Evolutionary conservation across 2,329 filamentous ascomycete species (phyloP).

Genomic region (Exophiala mesophila): DNA sequence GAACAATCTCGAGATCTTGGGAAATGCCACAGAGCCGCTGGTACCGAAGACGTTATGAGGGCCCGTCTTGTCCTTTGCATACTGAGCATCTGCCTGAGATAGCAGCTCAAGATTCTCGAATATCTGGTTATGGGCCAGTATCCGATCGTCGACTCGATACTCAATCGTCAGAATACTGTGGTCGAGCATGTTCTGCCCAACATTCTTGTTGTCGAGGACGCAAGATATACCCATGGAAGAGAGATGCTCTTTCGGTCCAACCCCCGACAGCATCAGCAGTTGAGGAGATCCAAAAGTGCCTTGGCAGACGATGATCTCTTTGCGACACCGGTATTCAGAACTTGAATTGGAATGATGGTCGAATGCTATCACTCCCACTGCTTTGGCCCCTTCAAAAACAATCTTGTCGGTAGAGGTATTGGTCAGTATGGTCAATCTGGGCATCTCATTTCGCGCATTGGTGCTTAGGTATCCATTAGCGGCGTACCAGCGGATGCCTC

Average conservation of each 20-base stretch:
- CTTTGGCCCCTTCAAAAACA: background rate
- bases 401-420: background rate
- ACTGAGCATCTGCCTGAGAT: conserved; percentile 4
- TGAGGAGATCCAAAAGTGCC: background rate
- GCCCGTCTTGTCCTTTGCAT: conserved; percentile 7
- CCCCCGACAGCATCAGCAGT: background rate
- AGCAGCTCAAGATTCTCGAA: conserved; percentile 4
- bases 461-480: background rate
- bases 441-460: background rate
- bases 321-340: background rate
- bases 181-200: background rate
- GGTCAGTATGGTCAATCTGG: conserved; percentile 1
- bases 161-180: background rate
- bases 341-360: background rate
- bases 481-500: background rate
- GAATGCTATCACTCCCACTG: background rate
- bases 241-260: background rate
- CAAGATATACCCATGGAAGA: background rate
- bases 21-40: conserved; percentile 7
- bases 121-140: conserved; percentile 8
- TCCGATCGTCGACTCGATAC: background rate
- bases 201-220: background rate
- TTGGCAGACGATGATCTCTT: background rate
- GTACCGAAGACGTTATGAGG: conserved; percentile 7
- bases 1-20: conserved; percentile 3